phyloP scores from a whole-genome alignment of 2,329 filamentous ascomycete genomes.

The Botrytis deweyae region DNA sequence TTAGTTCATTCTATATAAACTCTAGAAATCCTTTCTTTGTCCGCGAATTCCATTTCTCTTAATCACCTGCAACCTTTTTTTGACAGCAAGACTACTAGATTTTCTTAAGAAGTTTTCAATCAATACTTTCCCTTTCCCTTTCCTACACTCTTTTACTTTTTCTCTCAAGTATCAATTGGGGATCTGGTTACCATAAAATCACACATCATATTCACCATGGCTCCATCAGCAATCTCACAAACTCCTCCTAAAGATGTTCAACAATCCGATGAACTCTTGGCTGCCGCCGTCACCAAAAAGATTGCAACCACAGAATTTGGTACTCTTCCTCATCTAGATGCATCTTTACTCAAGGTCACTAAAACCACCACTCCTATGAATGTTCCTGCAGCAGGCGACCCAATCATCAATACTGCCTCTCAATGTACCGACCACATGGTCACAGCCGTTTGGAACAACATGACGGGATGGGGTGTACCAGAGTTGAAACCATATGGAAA shows the following conservation, averaged over 20 bases:
- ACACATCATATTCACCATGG: constrained; percentile 41
- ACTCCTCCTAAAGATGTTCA: constrained; percentile 42
- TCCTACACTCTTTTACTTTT: constrained; percentile 7
- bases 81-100: neutral
- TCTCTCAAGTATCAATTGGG: neutral
- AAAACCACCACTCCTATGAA: constrained; percentile 50
- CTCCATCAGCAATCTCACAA: constrained; percentile 45
- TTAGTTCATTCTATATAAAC: neutral
- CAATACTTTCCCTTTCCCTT: neutral
- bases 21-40: constrained; percentile 13
- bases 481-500: constrained; percentile 77
- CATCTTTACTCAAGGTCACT: constrained; percentile 59
- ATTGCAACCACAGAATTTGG: constrained; percentile 51
- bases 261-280: constrained; percentile 53
- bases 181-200: neutral
- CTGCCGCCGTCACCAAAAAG: constrained; percentile 53
- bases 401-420: constrained; percentile 36
- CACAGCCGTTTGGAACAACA: constrained; percentile 64
- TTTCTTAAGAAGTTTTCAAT: neutral
- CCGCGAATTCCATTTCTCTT: neutral
- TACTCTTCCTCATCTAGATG: constrained; percentile 48
- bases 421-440: constrained; percentile 82
- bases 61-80: neutral
- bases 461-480: constrained; percentile 70
- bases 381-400: constrained; percentile 51